Evolutionary conservation across 148 eudicot species (phyloP).

Genomic region (Camellia granthamiana): DNA sequence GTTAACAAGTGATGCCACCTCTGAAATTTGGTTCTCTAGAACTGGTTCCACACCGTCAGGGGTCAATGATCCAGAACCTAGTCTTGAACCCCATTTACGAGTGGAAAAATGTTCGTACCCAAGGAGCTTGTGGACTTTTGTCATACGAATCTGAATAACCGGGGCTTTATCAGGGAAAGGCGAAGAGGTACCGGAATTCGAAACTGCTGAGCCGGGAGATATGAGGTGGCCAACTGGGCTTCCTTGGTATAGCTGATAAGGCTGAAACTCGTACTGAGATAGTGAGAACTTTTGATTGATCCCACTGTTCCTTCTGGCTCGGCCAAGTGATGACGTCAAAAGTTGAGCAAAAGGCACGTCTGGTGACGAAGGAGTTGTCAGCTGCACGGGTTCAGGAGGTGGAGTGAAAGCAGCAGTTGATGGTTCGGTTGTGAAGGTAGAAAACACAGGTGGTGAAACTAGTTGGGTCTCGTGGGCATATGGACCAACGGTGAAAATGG

Average conservation of each 20-base stretch:
- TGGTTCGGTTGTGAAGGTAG: constrained; percentile 80
- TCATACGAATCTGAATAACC: constrained; percentile 52
- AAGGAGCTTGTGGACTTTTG: constrained; percentile 67
- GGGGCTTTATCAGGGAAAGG: constrained; percentile 62
- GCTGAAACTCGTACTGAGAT: constrained; percentile 67
- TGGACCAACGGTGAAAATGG: constrained; percentile 72
- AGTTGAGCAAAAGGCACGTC: constrained; percentile 95
- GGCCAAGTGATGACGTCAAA: constrained; percentile 66
- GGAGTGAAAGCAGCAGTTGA: constrained; percentile 93
- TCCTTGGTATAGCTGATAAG: constrained; percentile 49
- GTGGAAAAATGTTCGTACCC: constrained; percentile 56
- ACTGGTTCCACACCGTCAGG: constrained; percentile 63
- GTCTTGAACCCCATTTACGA: constrained; percentile 80
- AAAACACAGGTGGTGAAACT: constrained; percentile 92
- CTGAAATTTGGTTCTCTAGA: constrained; percentile 44
- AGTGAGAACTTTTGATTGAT: constrained; percentile 47
- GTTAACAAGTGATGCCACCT: constrained; percentile 61
- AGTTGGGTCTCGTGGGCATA: constrained; percentile 90
- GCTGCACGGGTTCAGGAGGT: constrained; percentile 73
- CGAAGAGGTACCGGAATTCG: constrained; percentile 87
- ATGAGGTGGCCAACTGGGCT: constrained; percentile 59
- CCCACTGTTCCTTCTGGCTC: constrained; percentile 58
- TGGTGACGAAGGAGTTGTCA: constrained; percentile 87
- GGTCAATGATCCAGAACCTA: constrained; percentile 76
- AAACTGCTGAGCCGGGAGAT: constrained; percentile 87